A percentile compares a stretch with the other conserved stretches of the same genome.
phyloP scores from a whole-genome alignment of 2,329 filamentous ascomycete genomes.

The Diatrype stigma region DNA sequence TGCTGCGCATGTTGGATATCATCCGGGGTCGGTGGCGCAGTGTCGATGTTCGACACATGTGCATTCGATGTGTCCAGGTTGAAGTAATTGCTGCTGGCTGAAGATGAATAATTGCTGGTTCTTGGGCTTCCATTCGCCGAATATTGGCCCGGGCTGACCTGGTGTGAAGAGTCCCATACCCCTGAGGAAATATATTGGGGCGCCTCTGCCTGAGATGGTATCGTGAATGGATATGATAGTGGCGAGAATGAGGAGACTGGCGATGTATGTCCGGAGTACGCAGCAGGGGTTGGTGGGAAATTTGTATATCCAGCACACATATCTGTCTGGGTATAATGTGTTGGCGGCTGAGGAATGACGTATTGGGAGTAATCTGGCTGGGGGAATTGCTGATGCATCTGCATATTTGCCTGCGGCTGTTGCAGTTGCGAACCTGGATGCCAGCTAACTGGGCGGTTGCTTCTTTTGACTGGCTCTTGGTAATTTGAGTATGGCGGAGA shows the following conservation, averaged over 20 bases:
- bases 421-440: constrained; percentile 59
- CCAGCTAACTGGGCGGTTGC: constrained; percentile 67
- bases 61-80: constrained; percentile 45
- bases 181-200: constrained; percentile 37
- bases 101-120: constrained; percentile 26
- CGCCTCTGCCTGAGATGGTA: constrained; percentile 23
- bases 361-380: constrained; percentile 34
- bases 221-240: constrained; percentile 42
- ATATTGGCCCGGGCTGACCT: constrained; percentile 26
- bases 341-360: constrained; percentile 33
- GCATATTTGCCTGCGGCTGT: constrained; percentile 27
- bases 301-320: constrained; percentile 37
- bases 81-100: constrained; percentile 19
- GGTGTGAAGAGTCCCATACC: constrained; percentile 32
- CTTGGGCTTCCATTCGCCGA: constrained; percentile 19
- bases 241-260: constrained; percentile 53
- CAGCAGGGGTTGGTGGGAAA: constrained; percentile 48
- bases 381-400: constrained; percentile 32
- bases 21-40: constrained; percentile 57
- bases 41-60: constrained; percentile 40
- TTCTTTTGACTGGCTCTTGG: constrained; percentile 32
- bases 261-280: constrained; percentile 56
- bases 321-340: constrained; percentile 38
- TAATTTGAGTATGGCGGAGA: constrained; percentile 20
- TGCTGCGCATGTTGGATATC: constrained; percentile 51